Conservation (phyloP, 2,329 filamentous ascomycete species). For the Fusarium mundagurra region DNA sequence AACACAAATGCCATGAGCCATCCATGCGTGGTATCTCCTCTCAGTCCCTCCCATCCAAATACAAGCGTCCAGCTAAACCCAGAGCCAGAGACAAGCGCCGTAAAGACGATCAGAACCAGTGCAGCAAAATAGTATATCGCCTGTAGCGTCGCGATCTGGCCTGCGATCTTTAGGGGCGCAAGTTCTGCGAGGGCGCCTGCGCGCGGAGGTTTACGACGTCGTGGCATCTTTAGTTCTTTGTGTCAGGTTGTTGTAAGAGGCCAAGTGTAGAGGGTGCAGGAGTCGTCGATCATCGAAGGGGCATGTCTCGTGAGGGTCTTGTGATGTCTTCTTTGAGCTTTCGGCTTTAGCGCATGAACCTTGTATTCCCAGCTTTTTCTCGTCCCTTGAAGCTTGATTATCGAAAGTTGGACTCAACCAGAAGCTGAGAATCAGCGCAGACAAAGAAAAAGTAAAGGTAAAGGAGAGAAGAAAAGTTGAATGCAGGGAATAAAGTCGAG, state of each 20-base stretch:
- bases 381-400: neutral
- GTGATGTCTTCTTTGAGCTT: conserved; percentile 8
- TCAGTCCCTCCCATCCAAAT: conserved; percentile 67
- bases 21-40: conserved; percentile 70
- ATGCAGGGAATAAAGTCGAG: conserved; percentile 8
- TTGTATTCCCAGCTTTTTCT: neutral
- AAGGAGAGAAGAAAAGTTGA: conserved; percentile 11
- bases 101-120: conserved; percentile 66
- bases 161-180: conserved; percentile 67
- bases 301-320: conserved; percentile 35
- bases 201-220: conserved; percentile 66
- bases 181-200: conserved; percentile 69
- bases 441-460: neutral
- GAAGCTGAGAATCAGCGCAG: neutral
- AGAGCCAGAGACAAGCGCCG: conserved; percentile 65
- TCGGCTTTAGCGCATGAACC: conserved; percentile 5
- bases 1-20: conserved; percentile 69
- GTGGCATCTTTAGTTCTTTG: conserved; percentile 54
- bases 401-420: too few species aligned
- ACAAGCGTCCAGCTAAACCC: conserved; percentile 64
- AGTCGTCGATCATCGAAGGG: conserved; percentile 24
- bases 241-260: neutral
- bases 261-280: neutral
- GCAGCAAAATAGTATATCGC: conserved; percentile 64
- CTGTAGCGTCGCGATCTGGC: conserved; percentile 68